These are phyloP conservation scores for Nothophoma quercina DNA, from an alignment of 2,329 filamentous ascomycete species.

Conservation along the genomic window DNA sequence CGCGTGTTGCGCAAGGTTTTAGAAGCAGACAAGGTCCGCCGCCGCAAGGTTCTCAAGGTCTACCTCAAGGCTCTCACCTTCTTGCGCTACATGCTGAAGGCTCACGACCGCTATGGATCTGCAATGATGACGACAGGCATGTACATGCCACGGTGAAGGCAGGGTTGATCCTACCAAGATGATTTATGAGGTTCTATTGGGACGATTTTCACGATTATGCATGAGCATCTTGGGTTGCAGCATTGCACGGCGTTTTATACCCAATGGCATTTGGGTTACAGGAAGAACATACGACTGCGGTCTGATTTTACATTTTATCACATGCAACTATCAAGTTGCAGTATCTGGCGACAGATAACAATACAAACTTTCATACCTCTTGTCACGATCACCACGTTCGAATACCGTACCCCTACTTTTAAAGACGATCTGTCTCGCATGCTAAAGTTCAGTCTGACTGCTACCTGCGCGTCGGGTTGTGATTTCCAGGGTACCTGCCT, in stretches of 20 bases:
- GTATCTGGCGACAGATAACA: slow-evolving; percentile 11
- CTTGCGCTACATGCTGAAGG: slow-evolving; percentile 31
- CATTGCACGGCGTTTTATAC: slow-evolving; percentile 21
- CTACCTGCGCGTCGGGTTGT: background rate
- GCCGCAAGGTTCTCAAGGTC: slow-evolving; percentile 27
- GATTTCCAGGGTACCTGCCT: slow-evolving; percentile 4
- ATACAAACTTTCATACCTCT: background rate
- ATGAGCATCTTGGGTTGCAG: slow-evolving; percentile 15
- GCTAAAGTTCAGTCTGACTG: background rate
- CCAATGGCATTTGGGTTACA: slow-evolving; percentile 17
- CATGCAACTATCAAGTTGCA: slow-evolving; percentile 6
- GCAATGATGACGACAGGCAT: slow-evolving; percentile 37
- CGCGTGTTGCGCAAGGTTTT: slow-evolving; percentile 32
- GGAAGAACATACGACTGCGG: slow-evolving; percentile 8
- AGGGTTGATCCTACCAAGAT: background rate
- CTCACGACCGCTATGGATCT: slow-evolving; percentile 35
- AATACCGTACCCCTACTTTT: too few relatives aligned
- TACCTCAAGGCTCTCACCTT: slow-evolving; percentile 37
- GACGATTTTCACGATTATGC: slow-evolving; percentile 11
- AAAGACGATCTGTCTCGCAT: background rate
- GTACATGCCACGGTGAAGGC: slow-evolving; percentile 34
- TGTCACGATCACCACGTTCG: too few relatives aligned
- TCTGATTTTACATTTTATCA: slow-evolving; percentile 5
- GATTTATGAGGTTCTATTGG: slow-evolving; percentile 8
- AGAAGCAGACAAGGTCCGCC: slow-evolving; percentile 32